Conservation (phyloP, 1,139 yeast genomes). For the Diutina mesorugosa region DNA sequence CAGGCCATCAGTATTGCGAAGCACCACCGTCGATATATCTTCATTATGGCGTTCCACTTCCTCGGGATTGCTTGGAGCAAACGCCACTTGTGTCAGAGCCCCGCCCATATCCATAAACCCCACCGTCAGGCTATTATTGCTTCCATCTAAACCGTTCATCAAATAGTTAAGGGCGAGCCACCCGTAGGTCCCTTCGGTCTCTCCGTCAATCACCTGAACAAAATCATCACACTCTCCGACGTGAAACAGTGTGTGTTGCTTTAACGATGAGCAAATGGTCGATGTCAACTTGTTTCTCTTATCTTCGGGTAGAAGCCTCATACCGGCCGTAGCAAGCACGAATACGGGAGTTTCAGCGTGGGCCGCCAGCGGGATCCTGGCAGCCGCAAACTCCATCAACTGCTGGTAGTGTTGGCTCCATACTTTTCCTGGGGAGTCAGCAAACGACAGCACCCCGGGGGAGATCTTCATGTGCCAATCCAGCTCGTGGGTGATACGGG, state of each 20-base stretch:
- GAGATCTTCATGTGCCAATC: slow-evolving; percentile 49
- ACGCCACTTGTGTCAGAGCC: slow-evolving; percentile 73
- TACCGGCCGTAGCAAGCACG: slow-evolving; percentile 73
- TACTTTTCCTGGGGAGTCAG: slow-evolving; percentile 27
- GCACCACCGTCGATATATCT: slow-evolving; percentile 44
- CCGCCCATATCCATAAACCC: slow-evolving; percentile 93
- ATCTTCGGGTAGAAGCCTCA: slow-evolving; percentile 46
- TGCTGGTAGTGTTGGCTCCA: slow-evolving; percentile 50
- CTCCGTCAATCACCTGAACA: slow-evolving; percentile 67
- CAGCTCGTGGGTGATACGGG: slow-evolving; percentile 34
- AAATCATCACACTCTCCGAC: slow-evolving; percentile 43
- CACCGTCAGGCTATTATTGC: slow-evolving; percentile 13
- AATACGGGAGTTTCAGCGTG: slow-evolving; percentile 54
- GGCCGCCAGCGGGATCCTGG: slow-evolving; percentile 40
- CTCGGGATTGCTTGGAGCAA: slow-evolving; percentile 45
- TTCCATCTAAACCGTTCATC: slow-evolving; percentile 39
- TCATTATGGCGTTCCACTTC: slow-evolving; percentile 47
- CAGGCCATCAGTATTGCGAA: slow-evolving; percentile 49
- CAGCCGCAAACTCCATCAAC: slow-evolving; percentile 44
- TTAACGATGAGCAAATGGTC: slow-evolving; percentile 38
- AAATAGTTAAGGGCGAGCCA: slow-evolving; percentile 69
- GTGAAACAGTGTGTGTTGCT: slow-evolving; percentile 34
- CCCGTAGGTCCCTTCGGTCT: slow-evolving; percentile 69
- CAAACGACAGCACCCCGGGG: slow-evolving; percentile 58
- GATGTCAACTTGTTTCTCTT: slow-evolving; percentile 33